Conservation (phyloP, 73 alveolate species). For the Blepharisma japonicum region DNA sequence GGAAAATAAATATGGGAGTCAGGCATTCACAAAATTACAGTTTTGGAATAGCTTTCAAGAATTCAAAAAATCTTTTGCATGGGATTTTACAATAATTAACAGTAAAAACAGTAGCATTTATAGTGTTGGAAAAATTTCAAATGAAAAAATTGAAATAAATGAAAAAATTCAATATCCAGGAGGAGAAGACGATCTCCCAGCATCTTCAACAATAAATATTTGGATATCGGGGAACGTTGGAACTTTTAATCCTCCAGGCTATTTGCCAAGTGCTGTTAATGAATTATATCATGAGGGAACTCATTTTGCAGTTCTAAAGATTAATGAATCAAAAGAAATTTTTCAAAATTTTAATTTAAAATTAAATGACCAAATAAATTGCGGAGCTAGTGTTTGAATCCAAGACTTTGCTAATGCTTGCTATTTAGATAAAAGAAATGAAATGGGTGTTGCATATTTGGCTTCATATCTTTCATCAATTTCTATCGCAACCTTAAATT, state of each 20-base stretch:
- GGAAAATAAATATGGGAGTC: too few relatives aligned
- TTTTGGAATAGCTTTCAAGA: too few relatives aligned
- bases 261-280: not conserved
- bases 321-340: not conserved
- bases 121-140: not conserved
- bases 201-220: not conserved
- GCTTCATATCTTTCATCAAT: not conserved
- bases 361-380: not conserved
- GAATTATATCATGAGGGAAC: conserved; percentile 5
- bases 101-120: not conserved
- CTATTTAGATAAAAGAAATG: not conserved
- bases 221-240: not conserved
- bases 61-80: not conserved
- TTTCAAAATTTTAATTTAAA: not conserved
- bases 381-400: conserved; percentile 12
- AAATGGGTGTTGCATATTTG: conserved; percentile 13
- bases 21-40: too few relatives aligned
- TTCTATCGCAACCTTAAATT: not conserved
- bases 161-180: not conserved
- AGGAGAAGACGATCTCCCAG: not conserved
- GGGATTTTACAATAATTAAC: not conserved
- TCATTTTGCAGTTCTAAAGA: not conserved
- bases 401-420: not conserved
- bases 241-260: conserved; percentile 3
- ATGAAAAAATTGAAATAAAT: not conserved